Conservation (phyloP, 306 rosid genomes). For the Vachellia pachyceras region DNA sequence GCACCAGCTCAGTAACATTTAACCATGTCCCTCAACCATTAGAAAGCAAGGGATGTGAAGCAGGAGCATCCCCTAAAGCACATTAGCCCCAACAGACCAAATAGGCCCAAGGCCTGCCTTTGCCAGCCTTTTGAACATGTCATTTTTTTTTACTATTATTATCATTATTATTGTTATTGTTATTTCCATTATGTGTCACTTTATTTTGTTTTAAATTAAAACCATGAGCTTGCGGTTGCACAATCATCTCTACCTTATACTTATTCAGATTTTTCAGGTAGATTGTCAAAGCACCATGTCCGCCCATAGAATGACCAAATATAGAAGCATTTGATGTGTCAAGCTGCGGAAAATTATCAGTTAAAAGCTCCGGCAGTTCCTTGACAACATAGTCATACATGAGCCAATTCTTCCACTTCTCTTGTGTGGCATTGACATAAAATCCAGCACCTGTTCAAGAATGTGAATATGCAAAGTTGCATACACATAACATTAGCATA, state of each 20-base stretch:
- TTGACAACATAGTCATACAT: slow-evolving; percentile 96
- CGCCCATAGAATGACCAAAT: slow-evolving; percentile 98
- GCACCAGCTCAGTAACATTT: not conserved
- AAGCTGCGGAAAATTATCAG: slow-evolving; percentile 78
- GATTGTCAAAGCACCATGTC: slow-evolving; percentile 92
- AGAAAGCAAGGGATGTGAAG: not conserved
- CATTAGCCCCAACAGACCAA: not conserved
- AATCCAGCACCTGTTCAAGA: slow-evolving; percentile 83
- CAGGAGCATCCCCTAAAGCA: not conserved
- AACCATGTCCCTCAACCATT: not conserved
- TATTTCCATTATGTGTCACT: not conserved
- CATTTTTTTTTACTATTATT: not conserved
- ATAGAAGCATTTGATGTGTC: slow-evolving; percentile 81
- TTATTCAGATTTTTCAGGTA: slow-evolving; percentile 84
- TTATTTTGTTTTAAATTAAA: slow-evolving; percentile 1
- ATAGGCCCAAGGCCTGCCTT: not conserved
- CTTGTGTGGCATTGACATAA: slow-evolving; percentile 93
- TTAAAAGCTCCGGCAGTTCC: slow-evolving; percentile 81
- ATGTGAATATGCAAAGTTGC: slow-evolving; percentile 11
- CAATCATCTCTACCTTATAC: slow-evolving; percentile 66
- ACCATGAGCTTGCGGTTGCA: slow-evolving; percentile 18
- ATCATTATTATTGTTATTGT: not conserved
- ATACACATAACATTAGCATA: not conserved
- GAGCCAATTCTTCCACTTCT: slow-evolving; percentile 98
- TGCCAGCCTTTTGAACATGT: not conserved